Conservation (phyloP, 176 grass and related monocot species). For the Hordeum vulgare region DNA sequence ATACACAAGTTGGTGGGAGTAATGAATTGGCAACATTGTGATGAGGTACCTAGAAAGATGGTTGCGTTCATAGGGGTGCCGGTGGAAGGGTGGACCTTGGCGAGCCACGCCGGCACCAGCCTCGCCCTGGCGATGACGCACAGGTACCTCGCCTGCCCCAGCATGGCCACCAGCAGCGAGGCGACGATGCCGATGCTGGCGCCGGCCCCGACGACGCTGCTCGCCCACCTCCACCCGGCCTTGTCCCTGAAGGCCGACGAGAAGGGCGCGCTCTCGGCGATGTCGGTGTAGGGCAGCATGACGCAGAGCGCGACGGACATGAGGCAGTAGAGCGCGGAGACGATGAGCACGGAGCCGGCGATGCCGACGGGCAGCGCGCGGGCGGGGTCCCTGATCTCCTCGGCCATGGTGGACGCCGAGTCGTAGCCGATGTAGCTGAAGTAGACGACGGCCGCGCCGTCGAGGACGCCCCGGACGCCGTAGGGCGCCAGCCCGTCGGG, state of each 20-base stretch:
- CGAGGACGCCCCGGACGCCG: conserved; percentile 62
- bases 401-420: conserved; percentile 91
- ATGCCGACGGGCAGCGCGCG: conserved; percentile 80
- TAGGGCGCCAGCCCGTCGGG: conserved; percentile 71
- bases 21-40: not conserved
- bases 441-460: conserved; percentile 86
- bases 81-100: conserved; percentile 65
- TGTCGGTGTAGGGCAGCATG: conserved; percentile 90
- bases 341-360: conserved; percentile 69
- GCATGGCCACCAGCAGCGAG: conserved; percentile 84
- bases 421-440: conserved; percentile 99
- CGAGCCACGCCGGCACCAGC: conserved; percentile 74
- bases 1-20: not conserved
- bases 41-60: conserved; percentile 61
- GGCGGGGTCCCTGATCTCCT: conserved; percentile 75
- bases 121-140: conserved; percentile 85
- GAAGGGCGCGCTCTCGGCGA: conserved; percentile 59
- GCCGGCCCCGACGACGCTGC: conserved; percentile 66
- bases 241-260: conserved; percentile 66
- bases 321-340: conserved; percentile 82
- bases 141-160: conserved; percentile 89
- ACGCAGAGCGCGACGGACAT: conserved; percentile 75
- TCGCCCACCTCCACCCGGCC: conserved; percentile 68
- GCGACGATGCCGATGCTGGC: conserved; percentile 85
- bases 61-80: conserved; percentile 93